phyloP scores from a whole-genome alignment of 805 yeast species.

The Nematodospora valgi region DNA sequence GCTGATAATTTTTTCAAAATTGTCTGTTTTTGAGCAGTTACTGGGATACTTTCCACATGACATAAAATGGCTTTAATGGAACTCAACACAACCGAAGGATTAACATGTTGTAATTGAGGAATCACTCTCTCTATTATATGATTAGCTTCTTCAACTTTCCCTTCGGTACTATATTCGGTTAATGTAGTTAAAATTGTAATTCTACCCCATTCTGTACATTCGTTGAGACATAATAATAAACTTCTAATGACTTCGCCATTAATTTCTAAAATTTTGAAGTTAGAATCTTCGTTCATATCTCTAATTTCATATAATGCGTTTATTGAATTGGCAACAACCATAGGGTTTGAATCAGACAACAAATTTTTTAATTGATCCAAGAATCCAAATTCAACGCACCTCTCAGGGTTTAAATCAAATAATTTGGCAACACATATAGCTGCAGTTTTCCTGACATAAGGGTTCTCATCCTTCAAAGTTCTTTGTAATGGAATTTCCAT shows the following conservation, averaged over 20 bases:
- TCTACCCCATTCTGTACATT: slow-evolving; percentile 99
- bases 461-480: slow-evolving; percentile 88
- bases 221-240: slow-evolving; percentile 81
- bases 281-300: slow-evolving; percentile 55
- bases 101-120: slow-evolving; percentile 95
- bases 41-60: slow-evolving; percentile 52
- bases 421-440: slow-evolving; percentile 95
- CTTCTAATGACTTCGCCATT: slow-evolving; percentile 48
- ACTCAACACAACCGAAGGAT: slow-evolving; percentile 89
- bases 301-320: slow-evolving; percentile 82
- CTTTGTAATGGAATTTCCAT: slow-evolving; percentile 84
- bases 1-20: slow-evolving; percentile 72
- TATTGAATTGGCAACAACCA: slow-evolving; percentile 95
- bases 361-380: slow-evolving; percentile 62
- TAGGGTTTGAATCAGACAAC: slow-evolving; percentile 86
- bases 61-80: slow-evolving; percentile 77
- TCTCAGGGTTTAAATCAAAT: slow-evolving; percentile 75
- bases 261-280: slow-evolving; percentile 33
- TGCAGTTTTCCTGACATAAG: slow-evolving; percentile 96
- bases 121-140: slow-evolving; percentile 85
- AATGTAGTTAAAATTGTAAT: slow-evolving; percentile 82
- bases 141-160: slow-evolving; percentile 58
- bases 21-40: slow-evolving; percentile 36
- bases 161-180: slow-evolving; percentile 61
- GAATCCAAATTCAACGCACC: slow-evolving; percentile 87